Conservation (phyloP, 2,329 filamentous ascomycete species). For the Cryoendolithus antarcticus region DNA sequence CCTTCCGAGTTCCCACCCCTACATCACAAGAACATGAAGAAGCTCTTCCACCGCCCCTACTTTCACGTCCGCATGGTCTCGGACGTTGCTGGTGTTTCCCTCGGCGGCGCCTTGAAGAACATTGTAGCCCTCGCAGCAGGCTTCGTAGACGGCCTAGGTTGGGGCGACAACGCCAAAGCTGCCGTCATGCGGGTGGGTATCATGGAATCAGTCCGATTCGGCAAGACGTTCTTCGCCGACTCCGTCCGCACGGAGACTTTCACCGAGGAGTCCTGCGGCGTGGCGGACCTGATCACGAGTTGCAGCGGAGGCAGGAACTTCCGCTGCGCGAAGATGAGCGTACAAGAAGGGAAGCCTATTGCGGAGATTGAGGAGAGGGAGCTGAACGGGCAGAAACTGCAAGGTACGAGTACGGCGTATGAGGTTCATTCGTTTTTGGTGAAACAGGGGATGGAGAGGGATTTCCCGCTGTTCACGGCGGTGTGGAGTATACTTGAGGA, state of each 20-base stretch:
- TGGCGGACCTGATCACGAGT: conserved; percentile 89
- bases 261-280: conserved; percentile 90
- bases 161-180: conserved; percentile 98
- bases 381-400: conserved; percentile 91
- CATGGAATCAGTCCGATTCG: conserved; percentile 93
- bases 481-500: conserved; percentile 72
- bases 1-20: conserved; percentile 76
- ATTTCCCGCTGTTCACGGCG: conserved; percentile 87
- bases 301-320: conserved; percentile 90
- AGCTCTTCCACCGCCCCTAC: conserved; percentile 88
- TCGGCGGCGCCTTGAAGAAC: conserved; percentile 93
- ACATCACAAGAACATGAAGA: conserved; percentile 70
- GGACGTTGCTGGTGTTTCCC: conserved; percentile 92
- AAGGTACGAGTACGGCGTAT: conserved; percentile 81
- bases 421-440: conserved; percentile 87
- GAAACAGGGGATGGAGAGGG: conserved; percentile 60
- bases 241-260: conserved; percentile 75
- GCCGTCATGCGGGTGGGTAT: conserved; percentile 94
- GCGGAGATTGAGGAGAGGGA: conserved; percentile 80
- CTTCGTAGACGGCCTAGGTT: conserved; percentile 88
- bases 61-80: conserved; percentile 92
- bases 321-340: conserved; percentile 78
- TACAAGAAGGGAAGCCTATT: conserved; percentile 66
- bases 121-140: conserved; percentile 88
- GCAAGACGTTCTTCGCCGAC: conserved; percentile 80